Conservation (phyloP, 129 eudicot species). For the Flaveria ramosissima region DNA sequence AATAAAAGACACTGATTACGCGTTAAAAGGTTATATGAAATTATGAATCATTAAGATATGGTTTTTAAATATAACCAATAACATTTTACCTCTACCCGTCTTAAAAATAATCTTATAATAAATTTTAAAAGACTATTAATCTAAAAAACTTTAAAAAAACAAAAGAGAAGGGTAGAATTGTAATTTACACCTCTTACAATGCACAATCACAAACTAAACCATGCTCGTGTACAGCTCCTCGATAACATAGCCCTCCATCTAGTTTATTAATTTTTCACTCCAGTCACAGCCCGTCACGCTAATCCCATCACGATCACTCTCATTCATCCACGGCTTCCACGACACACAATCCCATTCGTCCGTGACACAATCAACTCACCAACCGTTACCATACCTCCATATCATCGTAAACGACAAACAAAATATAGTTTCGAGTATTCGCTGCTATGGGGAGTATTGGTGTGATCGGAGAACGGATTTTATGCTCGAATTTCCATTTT, state of each 20-base stretch:
- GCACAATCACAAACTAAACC: slow-evolving; percentile 22
- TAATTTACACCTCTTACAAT: neutral
- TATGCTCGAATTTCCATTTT: slow-evolving; percentile 10
- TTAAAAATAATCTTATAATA: no score
- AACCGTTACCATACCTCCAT: neutral
- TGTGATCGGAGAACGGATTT: slow-evolving; percentile 5
- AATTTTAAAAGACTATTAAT: no score
- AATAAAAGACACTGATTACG: neutral
- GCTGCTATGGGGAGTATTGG: neutral
- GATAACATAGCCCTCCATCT: slow-evolving; percentile 27
- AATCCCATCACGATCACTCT: neutral
- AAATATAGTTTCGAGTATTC: neutral
- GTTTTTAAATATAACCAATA: no score
- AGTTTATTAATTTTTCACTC: slow-evolving; percentile 13
- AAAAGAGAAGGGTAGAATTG: slow-evolving; percentile 16
- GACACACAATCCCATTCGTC: neutral
- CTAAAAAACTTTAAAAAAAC: neutral
- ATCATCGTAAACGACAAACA: slow-evolving; percentile 28
- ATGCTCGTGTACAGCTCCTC: slow-evolving; percentile 27
- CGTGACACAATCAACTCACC: slow-evolving; percentile 7
- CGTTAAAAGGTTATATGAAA: no score
- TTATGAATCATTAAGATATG: no score
- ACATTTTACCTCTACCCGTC: no score
- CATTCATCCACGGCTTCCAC: neutral
- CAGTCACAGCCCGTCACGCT: slow-evolving; percentile 10